phyloP scores from a whole-genome alignment of 1,284 basidiomycete species.

The Microbotryum scabiosae region DNA sequence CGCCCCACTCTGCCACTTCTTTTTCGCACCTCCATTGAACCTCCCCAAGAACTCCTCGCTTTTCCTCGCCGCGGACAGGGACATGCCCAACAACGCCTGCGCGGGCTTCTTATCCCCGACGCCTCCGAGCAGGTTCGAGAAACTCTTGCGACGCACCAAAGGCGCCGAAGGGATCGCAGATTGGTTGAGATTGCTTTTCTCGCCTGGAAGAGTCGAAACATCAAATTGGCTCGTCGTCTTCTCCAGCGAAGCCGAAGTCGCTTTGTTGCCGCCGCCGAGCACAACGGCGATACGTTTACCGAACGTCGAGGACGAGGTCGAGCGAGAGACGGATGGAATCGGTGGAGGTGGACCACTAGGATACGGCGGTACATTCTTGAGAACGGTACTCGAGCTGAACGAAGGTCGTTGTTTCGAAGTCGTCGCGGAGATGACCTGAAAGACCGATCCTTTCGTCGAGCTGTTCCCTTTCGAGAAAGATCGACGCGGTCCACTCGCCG shows the following conservation, averaged over 20 bases:
- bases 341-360: too few species aligned
- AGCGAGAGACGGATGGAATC: too few species aligned
- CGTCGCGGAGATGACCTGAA: conserved; percentile 27
- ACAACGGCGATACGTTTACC: not conserved
- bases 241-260: not conserved
- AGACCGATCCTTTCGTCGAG: conserved; percentile 1
- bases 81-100: conserved; percentile 20
- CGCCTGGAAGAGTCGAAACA: conserved; percentile 8
- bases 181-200: conserved; percentile 2
- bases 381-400: not conserved
- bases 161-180: not conserved
- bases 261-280: not conserved
- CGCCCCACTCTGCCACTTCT: not conserved
- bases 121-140: conserved; percentile 15
- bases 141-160: conserved; percentile 4
- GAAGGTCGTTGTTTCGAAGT: conserved; percentile 8
- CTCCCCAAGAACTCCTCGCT: conserved; percentile 25
- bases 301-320: too few species aligned
- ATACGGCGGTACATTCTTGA: not conserved
- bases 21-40: not conserved
- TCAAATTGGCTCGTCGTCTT: not conserved
- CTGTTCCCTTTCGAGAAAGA: too few species aligned
- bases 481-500: too few species aligned
- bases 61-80: conserved; percentile 16
- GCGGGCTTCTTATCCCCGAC: not conserved